Percentiles rank a stretch among this genome's conserved stretches.
phyloP scores from a whole-genome alignment of 2,329 filamentous ascomycete species.

The Cadophora malorum region DNA sequence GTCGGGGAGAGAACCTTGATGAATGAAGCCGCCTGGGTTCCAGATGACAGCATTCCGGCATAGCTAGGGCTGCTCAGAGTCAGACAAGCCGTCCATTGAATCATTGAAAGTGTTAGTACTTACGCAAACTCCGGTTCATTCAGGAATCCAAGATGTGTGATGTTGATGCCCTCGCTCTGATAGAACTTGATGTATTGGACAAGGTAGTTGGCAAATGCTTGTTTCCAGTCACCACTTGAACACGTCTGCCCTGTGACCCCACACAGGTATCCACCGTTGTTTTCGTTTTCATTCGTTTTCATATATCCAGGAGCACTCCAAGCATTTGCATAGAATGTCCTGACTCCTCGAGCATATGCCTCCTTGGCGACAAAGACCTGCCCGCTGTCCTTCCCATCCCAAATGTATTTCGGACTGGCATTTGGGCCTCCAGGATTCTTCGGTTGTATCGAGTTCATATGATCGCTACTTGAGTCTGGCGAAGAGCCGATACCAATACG shows the following conservation, averaged over 20 bases:
- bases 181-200: conserved; percentile 54
- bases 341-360: conserved; percentile 52
- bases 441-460: conserved; percentile 51
- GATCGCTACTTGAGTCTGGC: conserved; percentile 28
- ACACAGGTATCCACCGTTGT: conserved; percentile 54
- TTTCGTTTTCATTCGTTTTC: conserved; percentile 55
- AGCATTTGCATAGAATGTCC: conserved; percentile 54
- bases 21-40: conserved; percentile 57
- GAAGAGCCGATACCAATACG: conserved; percentile 55
- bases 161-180: conserved; percentile 47
- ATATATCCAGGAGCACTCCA: conserved; percentile 59
- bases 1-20: conserved; percentile 52
- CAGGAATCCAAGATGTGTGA: conserved; percentile 52
- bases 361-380: conserved; percentile 60
- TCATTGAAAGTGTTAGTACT: background rate
- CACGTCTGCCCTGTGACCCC: conserved; percentile 51
- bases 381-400: conserved; percentile 54
- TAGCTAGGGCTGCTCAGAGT: conserved; percentile 43
- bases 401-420: conserved; percentile 46
- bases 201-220: conserved; percentile 57
- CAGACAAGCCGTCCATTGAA: background rate
- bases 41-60: conserved; percentile 55
- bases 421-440: conserved; percentile 48
- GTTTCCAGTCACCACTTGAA: conserved; percentile 53
- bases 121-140: conserved; percentile 51